Percentiles rank a stretch among this genome's conserved stretches.
Evolutionary conservation across 2,329 filamentous ascomycete genomes (phyloP).

Genomic region (Teratosphaeria zuluensis): DNA sequence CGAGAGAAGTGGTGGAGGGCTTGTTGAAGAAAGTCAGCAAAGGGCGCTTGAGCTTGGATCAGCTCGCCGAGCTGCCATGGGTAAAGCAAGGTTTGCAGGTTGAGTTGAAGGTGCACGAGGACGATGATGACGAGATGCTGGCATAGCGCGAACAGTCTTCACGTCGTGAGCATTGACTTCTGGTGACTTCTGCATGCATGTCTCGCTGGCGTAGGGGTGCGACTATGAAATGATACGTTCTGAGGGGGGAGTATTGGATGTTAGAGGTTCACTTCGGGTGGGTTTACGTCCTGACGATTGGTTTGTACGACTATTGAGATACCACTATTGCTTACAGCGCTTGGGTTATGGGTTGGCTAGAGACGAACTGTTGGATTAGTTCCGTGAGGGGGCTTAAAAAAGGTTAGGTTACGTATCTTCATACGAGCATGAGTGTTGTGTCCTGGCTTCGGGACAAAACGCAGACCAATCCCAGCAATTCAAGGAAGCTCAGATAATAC

Average conservation of each 20-base stretch:
- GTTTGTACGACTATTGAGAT: not conserved
- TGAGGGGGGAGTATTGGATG: not conserved
- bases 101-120: conserved; percentile 44
- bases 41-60: conserved; percentile 61
- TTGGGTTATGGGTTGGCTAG: not conserved
- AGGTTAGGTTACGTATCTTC: not conserved
- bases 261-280: not conserved
- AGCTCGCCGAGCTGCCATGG: conserved; percentile 66
- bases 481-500: too few species aligned
- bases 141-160: not conserved
- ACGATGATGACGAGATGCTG: conserved; percentile 26
- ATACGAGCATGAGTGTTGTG: not conserved
- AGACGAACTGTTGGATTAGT: not conserved
- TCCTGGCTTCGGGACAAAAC: not conserved
- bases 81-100: conserved; percentile 64
- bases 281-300: not conserved
- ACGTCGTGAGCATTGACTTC: not conserved
- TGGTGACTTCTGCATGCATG: not conserved
- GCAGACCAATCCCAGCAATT: not conserved
- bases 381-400: not conserved
- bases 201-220: not conserved
- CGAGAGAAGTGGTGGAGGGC: conserved; percentile 72
- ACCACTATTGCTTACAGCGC: not conserved
- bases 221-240: not conserved
- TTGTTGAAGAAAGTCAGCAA: conserved; percentile 73